phyloP scores from a whole-genome alignment of 192 early-diverging fungal species.

The Phlyctochytrium bullatum region DNA sequence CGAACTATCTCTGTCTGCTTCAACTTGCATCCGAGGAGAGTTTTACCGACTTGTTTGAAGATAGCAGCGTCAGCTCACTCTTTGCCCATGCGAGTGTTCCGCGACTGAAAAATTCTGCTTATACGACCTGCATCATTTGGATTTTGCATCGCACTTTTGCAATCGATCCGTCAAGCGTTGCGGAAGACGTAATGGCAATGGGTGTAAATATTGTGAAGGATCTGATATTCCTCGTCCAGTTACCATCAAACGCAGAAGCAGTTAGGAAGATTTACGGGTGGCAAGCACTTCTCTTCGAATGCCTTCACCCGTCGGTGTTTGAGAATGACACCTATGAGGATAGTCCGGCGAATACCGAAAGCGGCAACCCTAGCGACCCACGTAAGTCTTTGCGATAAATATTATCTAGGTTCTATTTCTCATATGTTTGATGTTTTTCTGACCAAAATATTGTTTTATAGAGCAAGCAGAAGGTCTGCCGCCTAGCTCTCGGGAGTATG shows the following conservation, averaged over 20 bases:
- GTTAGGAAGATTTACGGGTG: slow-evolving; percentile 31
- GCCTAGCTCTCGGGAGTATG: too few species aligned
- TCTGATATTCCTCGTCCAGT: slow-evolving; percentile 15
- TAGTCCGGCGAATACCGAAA: too few species aligned
- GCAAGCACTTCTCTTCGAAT: slow-evolving; percentile 23
- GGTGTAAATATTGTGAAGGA: slow-evolving; percentile 20
- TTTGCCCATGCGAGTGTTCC: background rate
- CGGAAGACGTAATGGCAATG: background rate
- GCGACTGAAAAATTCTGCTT: slow-evolving; percentile 20
- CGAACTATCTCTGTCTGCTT: slow-evolving; percentile 27
- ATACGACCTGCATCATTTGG: slow-evolving; percentile 1
- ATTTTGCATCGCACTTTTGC: background rate
- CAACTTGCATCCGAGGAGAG: slow-evolving; percentile 37
- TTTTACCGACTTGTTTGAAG: slow-evolving; percentile 25
- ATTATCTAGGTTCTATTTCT: too few species aligned
- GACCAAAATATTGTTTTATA: too few species aligned
- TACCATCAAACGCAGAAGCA: slow-evolving; percentile 27
- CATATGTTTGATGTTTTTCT: too few species aligned
- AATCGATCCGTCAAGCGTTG: too few species aligned
- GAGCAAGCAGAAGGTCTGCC: too few species aligned
- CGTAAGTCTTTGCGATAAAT: too few species aligned
- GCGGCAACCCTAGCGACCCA: too few species aligned
- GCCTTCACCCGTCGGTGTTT: too few species aligned
- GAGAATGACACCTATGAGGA: too few species aligned
- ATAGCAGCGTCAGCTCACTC: slow-evolving; percentile 1